Conservation (phyloP, 2,329 filamentous ascomycete genomes). For the Rutstroemia sp. region DNA sequence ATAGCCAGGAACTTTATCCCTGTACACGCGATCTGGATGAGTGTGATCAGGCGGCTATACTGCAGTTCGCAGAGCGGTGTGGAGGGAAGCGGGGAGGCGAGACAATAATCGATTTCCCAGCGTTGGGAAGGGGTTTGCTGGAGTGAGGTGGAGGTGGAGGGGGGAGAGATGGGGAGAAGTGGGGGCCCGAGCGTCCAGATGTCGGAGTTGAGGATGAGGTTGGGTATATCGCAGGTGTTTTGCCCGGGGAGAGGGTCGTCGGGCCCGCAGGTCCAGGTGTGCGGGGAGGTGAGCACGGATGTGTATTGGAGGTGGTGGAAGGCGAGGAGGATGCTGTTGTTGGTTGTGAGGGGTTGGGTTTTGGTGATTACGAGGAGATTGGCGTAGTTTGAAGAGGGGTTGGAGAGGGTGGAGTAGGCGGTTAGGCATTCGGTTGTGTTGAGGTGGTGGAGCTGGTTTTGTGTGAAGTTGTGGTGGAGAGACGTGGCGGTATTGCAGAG, state of each 20-base stretch:
- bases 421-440: conserved; percentile 18
- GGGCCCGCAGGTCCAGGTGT: conserved; percentile 20
- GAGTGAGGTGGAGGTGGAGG: not conserved
- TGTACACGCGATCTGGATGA: not conserved
- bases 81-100: conserved; percentile 11
- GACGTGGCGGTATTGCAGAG: not conserved
- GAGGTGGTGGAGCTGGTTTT: conserved; percentile 10
- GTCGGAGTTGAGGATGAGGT: conserved; percentile 12
- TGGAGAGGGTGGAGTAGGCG: conserved; percentile 14
- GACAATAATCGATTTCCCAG: conserved; percentile 20
- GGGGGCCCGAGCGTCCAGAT: conserved; percentile 15
- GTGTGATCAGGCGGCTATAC: conserved; percentile 9
- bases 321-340: conserved; percentile 13
- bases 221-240: conserved; percentile 15
- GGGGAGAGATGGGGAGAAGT: not conserved
- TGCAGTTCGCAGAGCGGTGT: conserved; percentile 16
- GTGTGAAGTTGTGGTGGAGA: conserved; percentile 7
- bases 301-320: conserved; percentile 16
- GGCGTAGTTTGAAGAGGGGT: conserved; percentile 9
- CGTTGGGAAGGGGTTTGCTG: conserved; percentile 3
- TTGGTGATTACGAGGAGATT: conserved; percentile 19
- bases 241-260: conserved; percentile 14
- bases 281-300: conserved; percentile 15
- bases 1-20: conserved; percentile 1
- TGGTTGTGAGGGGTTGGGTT: conserved; percentile 8